Percentiles rank a stretch among this genome's conserved stretches.
Conservation (phyloP, 768 basidiomycete species). For the Chalciporus sphaerocephalus region DNA sequence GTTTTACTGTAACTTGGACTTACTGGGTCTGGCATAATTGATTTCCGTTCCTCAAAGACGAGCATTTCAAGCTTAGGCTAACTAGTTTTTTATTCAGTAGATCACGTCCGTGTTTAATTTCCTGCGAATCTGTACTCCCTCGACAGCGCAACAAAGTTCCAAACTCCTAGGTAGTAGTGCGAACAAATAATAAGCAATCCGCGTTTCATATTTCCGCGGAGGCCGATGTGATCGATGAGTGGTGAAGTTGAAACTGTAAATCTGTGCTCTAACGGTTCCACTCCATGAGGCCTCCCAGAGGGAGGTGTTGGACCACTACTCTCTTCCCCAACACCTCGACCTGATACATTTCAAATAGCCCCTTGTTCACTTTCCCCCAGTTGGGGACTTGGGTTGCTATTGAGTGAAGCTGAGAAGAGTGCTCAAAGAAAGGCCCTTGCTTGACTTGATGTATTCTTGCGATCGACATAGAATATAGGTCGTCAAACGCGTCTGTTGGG, state of each 20-base stretch:
- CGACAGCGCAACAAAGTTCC: constrained; percentile 2
- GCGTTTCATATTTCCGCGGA: constrained; percentile 19
- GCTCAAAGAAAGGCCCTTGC: constrained; percentile 84
- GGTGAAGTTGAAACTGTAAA: not conserved
- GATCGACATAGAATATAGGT: constrained; percentile 78
- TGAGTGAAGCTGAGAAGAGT: constrained; percentile 83
- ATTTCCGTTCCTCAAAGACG: not conserved
- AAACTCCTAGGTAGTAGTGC: constrained; percentile 12
- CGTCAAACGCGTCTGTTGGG: constrained; percentile 38
- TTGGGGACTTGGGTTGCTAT: constrained; percentile 85
- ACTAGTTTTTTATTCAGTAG: too few relatives aligned
- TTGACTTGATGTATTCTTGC: constrained; percentile 78
- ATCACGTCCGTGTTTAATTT: not conserved
- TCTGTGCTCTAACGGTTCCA: constrained; percentile 43
- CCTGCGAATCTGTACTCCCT: constrained; percentile 10
- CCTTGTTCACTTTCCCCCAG: constrained; percentile 88
- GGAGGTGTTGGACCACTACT: constrained; percentile 95
- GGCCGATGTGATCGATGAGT: not conserved
- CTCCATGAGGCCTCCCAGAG: constrained; percentile 74
- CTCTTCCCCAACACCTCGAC: constrained; percentile 91
- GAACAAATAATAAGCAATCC: constrained; percentile 5
- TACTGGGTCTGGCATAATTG: not conserved
- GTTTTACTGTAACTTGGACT: not conserved
- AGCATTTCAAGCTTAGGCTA: not conserved
- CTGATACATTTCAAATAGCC: constrained; percentile 95